Base-by-base conservation (phyloP, 2,329 filamentous ascomycete genomes). In the Colletotrichum sp. region DNA sequence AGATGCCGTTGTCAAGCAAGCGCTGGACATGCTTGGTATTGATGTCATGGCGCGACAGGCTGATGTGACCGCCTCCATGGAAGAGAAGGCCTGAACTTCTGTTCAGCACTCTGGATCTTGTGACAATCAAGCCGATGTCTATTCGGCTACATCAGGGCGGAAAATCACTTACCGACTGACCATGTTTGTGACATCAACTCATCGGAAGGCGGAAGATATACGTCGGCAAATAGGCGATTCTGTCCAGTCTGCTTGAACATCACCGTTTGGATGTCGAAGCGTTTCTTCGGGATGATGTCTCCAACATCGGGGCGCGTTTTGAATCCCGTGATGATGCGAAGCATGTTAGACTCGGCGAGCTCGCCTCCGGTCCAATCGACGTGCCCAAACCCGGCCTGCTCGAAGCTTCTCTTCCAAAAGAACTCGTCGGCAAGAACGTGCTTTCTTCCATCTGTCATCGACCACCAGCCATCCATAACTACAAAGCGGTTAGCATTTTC, bases 1-100 rank as follows among this genome's bases (percentile, higher is more conserved):
- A 78, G 57, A 90, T 82, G 2, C 86, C 85, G 6, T 79, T 60
- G 2, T 80, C 72, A 1, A 89, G 81, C 0, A 90, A 81, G 2
- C 80, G 73, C 7, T 78, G 67, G 0, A 82, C 85, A 71, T 90
- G 88, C 7, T 72, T 64, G 4, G 81, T 80, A 4, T 83, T 80
- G 13, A 88, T 78, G 7, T 83, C 84, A 60, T 83, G 82, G 7
- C 85, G 81, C 1, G 83, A 84, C 7, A 86, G 80, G 43, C 83
- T 83, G 12, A 88, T 78, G 71, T 87, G 82, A 8, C 86, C 83
- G 16, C 86, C 87, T 2, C 86, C 86, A 68, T 89, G 87, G 12
- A 88, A 28, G 14, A 66, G 21, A 13, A 66, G 34, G 12, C 21
- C 63, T 66, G 60, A 4, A 32, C 13, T 10, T 59, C 13, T 28